phyloP scores from a whole-genome alignment of 78 protist species.

The Dictyostelium purpureum region DNA sequence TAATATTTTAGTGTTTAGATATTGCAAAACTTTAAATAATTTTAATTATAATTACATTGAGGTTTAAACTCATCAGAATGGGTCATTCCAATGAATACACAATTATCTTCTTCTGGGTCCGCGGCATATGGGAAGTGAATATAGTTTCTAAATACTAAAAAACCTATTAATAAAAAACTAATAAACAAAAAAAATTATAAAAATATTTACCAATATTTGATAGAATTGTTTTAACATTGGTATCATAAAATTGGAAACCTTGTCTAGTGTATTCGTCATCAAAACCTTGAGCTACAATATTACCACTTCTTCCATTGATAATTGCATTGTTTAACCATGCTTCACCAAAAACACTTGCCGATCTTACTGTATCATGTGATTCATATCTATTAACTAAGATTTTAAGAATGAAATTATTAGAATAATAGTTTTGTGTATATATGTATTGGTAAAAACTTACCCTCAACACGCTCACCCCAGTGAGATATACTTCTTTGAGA shows the following conservation, averaged over 20 bases:
- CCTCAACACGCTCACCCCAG: conserved; percentile 49
- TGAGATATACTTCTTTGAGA: conserved; percentile 4
- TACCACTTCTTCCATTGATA: conserved; percentile 45
- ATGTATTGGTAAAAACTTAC: too few species aligned
- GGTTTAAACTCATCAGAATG: conserved; percentile 67
- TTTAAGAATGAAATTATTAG: too few species aligned
- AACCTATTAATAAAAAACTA: too few species aligned
- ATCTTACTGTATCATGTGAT: conserved; percentile 1
- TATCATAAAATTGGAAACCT: conserved; percentile 90
- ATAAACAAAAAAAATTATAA: too few species aligned
- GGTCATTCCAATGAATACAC: conserved; percentile 15
- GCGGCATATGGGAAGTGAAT: not conserved
- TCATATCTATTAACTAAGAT: not conserved
- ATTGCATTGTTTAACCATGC: conserved; percentile 43
- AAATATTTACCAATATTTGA: too few species aligned
- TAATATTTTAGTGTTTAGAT: too few species aligned
- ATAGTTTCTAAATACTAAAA: conserved; percentile 31
- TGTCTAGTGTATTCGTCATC: conserved; percentile 15
- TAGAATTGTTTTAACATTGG: conserved; percentile 43
- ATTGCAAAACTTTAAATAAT: too few species aligned
- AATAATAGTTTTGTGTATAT: too few species aligned
- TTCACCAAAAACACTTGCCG: conserved; percentile 36
- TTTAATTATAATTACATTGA: too few species aligned
- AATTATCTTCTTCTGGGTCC: not conserved
- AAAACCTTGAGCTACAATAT: conserved; percentile 1